Percentiles rank a stretch among this genome's conserved stretches.
Conservation (phyloP, 1,284 basidiomycete genomes). For the Moesziomyces parantarcticus region DNA sequence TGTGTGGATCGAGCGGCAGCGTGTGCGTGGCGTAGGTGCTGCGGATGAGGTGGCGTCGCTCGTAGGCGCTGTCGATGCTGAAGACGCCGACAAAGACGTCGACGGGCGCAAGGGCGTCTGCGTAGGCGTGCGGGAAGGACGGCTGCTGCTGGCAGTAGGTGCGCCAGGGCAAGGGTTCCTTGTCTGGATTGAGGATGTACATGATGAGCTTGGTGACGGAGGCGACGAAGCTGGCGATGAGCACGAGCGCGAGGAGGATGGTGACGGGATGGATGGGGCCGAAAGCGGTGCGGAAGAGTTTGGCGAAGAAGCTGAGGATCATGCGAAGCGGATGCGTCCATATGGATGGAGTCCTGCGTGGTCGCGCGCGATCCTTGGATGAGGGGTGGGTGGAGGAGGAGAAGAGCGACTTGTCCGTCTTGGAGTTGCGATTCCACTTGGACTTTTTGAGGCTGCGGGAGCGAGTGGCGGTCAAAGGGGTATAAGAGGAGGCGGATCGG, state of each 20-base stretch:
- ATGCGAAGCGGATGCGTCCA: conserved; percentile 40
- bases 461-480: conserved; percentile 19
- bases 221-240: conserved; percentile 55
- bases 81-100: conserved; percentile 92
- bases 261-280: conserved; percentile 55
- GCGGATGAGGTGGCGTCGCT: conserved; percentile 87
- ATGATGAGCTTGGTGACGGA: conserved; percentile 73
- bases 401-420: conserved; percentile 37
- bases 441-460: conserved; percentile 40
- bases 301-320: conserved; percentile 36
- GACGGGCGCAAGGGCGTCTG: conserved; percentile 82
- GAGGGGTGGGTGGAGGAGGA: conserved; percentile 17
- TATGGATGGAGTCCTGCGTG: conserved; percentile 18
- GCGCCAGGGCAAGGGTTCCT: conserved; percentile 91
- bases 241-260: conserved; percentile 48
- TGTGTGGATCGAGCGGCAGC: conserved; percentile 59
- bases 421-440: conserved; percentile 41
- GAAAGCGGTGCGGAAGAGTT: conserved; percentile 47
- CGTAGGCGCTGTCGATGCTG: conserved; percentile 79
- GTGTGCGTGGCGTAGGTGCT: conserved; percentile 87
- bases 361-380: conserved; percentile 26
- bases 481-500: conserved; percentile 25
- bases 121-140: conserved; percentile 69
- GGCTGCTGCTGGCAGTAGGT: conserved; percentile 80
- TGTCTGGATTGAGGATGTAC: conserved; percentile 94